phyloP scores from a whole-genome alignment of 2,329 filamentous ascomycete genomes.

The Fusarium praegraminearum region DNA sequence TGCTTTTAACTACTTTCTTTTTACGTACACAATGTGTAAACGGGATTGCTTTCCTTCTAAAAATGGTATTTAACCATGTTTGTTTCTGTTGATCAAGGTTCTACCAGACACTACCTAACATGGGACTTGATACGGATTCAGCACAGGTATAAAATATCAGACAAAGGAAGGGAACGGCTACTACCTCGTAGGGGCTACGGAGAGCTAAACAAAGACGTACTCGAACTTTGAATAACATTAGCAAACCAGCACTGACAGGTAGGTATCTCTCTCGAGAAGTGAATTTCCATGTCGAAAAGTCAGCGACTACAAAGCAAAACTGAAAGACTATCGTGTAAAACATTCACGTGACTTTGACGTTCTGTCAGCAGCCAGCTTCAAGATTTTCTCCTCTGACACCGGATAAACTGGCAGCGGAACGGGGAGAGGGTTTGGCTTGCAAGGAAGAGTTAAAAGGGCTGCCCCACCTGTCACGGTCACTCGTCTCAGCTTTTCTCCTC shows the following conservation, averaged over 20 bases:
- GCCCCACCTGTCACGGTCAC: constrained; percentile 39
- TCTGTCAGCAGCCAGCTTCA: neutral
- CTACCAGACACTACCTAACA: constrained; percentile 5
- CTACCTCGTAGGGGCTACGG: neutral
- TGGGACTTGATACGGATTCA: constrained; percentile 15
- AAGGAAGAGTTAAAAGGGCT: constrained; percentile 35
- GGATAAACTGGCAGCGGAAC: constrained; percentile 33
- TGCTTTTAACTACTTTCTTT: neutral
- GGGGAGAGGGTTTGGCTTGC: constrained; percentile 7
- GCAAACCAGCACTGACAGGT: neutral
- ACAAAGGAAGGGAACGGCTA: neutral
- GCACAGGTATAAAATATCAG: constrained; percentile 15
- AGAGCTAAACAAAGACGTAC: neutral
- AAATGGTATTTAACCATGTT: neutral
- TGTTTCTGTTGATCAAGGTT: constrained; percentile 9
- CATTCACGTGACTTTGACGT: neutral
- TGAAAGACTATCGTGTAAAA: neutral
- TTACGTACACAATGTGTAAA: constrained; percentile 2
- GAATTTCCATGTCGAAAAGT: neutral
- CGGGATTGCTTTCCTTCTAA: constrained; percentile 18
- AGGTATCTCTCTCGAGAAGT: neutral
- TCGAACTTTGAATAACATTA: neutral
- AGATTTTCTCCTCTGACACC: constrained; percentile 19
- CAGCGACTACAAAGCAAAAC: neutral
- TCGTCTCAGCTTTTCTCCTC: constrained; percentile 28